Percentiles rank a stretch among this genome's conserved stretches.
These are phyloP conservation scores for Aegilops sharonensis DNA, from an alignment of 176 grass and related monocot species.

Conservation along the genomic window DNA sequence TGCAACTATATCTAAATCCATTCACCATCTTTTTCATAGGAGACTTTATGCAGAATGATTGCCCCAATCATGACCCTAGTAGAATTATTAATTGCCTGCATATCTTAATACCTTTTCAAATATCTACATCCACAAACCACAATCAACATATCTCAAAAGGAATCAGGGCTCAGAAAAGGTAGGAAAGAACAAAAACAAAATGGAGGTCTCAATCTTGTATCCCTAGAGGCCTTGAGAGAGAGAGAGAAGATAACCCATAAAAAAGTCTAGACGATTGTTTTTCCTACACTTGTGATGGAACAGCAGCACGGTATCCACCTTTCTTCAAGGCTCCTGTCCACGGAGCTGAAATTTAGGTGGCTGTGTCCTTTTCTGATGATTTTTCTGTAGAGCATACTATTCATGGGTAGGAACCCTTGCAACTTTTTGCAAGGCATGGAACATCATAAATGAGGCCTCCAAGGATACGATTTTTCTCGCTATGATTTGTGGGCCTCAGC, in stretches of 20 bases:
- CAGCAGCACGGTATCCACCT: background rate
- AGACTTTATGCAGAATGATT: constrained; percentile 37
- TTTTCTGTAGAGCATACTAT: constrained; percentile 18
- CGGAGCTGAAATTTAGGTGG: constrained; percentile 35
- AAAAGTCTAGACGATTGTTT: constrained; percentile 34
- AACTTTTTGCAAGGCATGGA: constrained; percentile 56
- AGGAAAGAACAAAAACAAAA: background rate
- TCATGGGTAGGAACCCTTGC: constrained; percentile 57
- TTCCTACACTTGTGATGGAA: constrained; percentile 33
- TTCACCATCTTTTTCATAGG: constrained; percentile 9
- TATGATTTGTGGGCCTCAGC: constrained; percentile 40
- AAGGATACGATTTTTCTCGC: constrained; percentile 18
- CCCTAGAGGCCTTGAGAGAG: background rate
- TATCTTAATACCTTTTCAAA: background rate
- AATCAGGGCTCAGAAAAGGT: constrained; percentile 27
- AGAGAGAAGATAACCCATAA: constrained; percentile 27
- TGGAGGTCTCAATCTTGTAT: constrained; percentile 36
- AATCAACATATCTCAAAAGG: constrained; percentile 28
- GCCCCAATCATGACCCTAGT: constrained; percentile 28
- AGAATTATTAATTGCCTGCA: constrained; percentile 16
- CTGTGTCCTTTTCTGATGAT: constrained; percentile 46
- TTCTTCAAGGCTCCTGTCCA: constrained; percentile 37
- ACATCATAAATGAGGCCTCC: constrained; percentile 45
- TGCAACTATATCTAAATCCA: background rate
- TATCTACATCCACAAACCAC: background rate